A percentile compares a stretch with the other conserved stretches of the same genome.
Conservation (phyloP, 129 eudicot species). For the Lactuca saligna region DNA sequence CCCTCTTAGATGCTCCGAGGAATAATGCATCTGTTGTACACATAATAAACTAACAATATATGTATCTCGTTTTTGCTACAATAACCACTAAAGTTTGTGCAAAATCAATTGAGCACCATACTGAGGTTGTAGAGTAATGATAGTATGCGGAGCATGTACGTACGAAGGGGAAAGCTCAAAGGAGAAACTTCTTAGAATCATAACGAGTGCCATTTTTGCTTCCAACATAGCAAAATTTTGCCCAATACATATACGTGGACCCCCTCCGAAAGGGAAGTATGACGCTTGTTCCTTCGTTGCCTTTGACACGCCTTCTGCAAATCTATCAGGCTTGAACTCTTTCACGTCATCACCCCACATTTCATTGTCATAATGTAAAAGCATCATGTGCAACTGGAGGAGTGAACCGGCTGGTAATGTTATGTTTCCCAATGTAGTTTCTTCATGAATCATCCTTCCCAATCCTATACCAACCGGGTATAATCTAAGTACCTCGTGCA, state of each 20-base stretch:
- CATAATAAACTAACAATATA: neutral
- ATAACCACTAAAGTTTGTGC: constrained; percentile 18
- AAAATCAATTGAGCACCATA: constrained; percentile 35
- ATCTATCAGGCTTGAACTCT: constrained; percentile 42
- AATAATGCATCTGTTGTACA: neutral
- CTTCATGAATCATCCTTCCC: constrained; percentile 22
- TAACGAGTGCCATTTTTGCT: constrained; percentile 36
- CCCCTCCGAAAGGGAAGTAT: constrained; percentile 40
- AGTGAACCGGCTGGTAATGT: constrained; percentile 25
- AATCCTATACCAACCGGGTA: constrained; percentile 24
- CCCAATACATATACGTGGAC: constrained; percentile 43
- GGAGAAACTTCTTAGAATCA: constrained; percentile 39
- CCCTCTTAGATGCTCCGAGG: too few relatives aligned
- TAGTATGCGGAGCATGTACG: constrained; percentile 35
- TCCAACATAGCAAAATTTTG: constrained; percentile 36
- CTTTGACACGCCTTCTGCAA: constrained; percentile 37
- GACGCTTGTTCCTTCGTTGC: constrained; percentile 25
- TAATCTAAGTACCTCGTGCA: constrained; percentile 42
- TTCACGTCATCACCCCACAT: constrained; percentile 41
- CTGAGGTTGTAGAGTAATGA: constrained; percentile 37
- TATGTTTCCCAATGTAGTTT: constrained; percentile 34
- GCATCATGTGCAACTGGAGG: constrained; percentile 23
- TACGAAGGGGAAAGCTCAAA: constrained; percentile 33
- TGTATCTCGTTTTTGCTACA: neutral
- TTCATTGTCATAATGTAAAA: constrained; percentile 29